A percentile compares a stretch with the other conserved stretches of the same genome.
Conservation (phyloP, 2,329 filamentous ascomycete species). For the Coniosporium tulheliwenetii region DNA sequence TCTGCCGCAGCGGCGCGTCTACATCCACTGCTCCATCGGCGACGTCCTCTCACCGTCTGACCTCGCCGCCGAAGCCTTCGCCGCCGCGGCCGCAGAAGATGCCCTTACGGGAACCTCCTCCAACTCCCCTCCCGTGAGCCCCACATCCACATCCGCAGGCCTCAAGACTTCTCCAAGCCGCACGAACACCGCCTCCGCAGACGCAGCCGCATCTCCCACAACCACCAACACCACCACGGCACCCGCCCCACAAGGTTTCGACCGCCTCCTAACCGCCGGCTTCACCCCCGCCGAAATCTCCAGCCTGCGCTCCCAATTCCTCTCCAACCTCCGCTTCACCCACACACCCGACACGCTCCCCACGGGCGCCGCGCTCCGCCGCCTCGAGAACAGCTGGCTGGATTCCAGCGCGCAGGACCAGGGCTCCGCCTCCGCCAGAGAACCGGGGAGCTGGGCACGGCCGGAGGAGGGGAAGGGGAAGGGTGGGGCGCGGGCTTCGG, state of each 20-base stretch:
- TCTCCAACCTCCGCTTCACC: constrained; percentile 64
- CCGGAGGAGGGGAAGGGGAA: constrained; percentile 13
- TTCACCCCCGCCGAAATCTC: constrained; percentile 75
- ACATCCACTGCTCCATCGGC: constrained; percentile 88
- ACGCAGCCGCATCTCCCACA: constrained; percentile 6
- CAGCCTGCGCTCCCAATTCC: constrained; percentile 74
- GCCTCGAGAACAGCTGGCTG: constrained; percentile 82
- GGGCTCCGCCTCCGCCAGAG: constrained; percentile 11
- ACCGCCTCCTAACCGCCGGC: constrained; percentile 64
- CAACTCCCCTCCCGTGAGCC: constrained; percentile 13
- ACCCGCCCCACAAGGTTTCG: constrained; percentile 63
- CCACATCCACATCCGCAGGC: constrained; percentile 5
- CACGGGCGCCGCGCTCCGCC: constrained; percentile 54
- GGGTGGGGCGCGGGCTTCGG: constrained; percentile 36
- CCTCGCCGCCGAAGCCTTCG: constrained; percentile 48
- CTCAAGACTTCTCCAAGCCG: background rate
- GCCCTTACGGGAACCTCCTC: constrained; percentile 11
- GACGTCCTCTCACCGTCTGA: constrained; percentile 52
- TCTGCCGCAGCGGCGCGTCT: constrained; percentile 31
- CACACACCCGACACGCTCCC: constrained; percentile 87
- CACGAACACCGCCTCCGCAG: background rate
- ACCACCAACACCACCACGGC: constrained; percentile 24
- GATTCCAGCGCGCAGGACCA: constrained; percentile 41
- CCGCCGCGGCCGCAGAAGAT: constrained; percentile 21
- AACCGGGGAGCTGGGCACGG: constrained; percentile 6